Base-by-base conservation (phyloP, 495 filamentous ascomycete genomes). In the Penicillium ochrochloron region DNA sequence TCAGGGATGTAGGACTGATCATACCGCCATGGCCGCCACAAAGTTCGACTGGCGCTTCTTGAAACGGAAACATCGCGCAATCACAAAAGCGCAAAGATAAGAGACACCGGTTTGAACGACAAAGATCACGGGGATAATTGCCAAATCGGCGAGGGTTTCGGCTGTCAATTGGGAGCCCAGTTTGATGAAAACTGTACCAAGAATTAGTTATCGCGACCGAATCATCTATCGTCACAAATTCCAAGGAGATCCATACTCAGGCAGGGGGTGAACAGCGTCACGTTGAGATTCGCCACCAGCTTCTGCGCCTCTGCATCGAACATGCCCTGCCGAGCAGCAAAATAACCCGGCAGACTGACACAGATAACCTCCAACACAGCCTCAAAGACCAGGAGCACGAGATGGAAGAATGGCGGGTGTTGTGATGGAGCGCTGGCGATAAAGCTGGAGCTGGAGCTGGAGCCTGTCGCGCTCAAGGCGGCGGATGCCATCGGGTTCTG, bases 351-450 rank as follows among this genome's bases (percentile, higher is more conserved):
- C 62, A 97, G 77, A 74, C 89, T 92, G 70, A 99, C 95, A 76
- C 94, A 98, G 41, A 98, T 88, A 2, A 99, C 95, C 73, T 99
- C 94, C 69, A 98, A 77, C 25, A 99, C 94, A 15, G 95, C 95
- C 76, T 97, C 96, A 71, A 97, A 97, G 62, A 99, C 94, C 41
- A 99, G 87, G 9, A 96, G 83, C 31, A 91, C 79, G 31, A 99
- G 82, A 68, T 93, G 86, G 59, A 84, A 83, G 62, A 98, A 85
- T 25, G 91, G 82, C 2, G 88, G 87, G 66, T 90, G 87, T 60
- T 78, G 83, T 31, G 81, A 72, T 60, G 86, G 82, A 12, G 73
- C 59, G 48, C 19, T 61, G 48, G 57, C 57, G 54, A 41, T 44
- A 11, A 33, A 41, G 53, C 53, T 15, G 17, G 17, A 41, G 42